Evolutionary conservation across 805 yeast genomes (phyloP), one percentile per base, ranked within the genome.

Genomic region (Soucietia sequanensis): DNA sequence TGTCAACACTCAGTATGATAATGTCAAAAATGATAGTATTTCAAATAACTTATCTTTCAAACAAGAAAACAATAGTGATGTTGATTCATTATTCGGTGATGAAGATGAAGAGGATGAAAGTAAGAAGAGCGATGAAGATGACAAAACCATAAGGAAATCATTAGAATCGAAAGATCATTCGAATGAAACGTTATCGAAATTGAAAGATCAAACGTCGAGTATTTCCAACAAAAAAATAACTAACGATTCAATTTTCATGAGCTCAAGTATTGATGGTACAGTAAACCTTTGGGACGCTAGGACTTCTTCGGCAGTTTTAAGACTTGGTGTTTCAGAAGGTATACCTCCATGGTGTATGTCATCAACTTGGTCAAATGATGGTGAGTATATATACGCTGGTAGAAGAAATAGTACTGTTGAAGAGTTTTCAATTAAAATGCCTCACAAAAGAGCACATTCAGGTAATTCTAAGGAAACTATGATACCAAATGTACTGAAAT

Each of bases 301-400:
- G 38, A 56, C 63, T 2, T 52, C 60, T 3, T 30, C 40, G 13
- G 62, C 70, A 3, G 80, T 72, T 0, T 52, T 80, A 12, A 69
- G 68, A 24, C 55, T 80, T 10, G 72, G 74, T 0, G 73, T 81
- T 1, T 81, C 87, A 1, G 63, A 72, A 7, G 78, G 77, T 1
- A 74, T 83, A 0, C 96, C 98, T 0, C 98, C 98, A 0, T 93
- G 98, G 98, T 84, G 95, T 58, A 80, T 84, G 74, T 76, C 87
- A 6, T 78, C 96, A 0, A 78, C 85, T 37, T 91, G 98, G 97
- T 81, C 95, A 6, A 68, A 68, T 33, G 81, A 83, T 49, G 99
- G 99, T 8, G 81, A 85, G 37, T 70, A 65, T 27, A 70, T 89
- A 4, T 91, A 72, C 52, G 88, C 81, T 3, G 99, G 98, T 0